Conservation (phyloP, 1,284 basidiomycete species). For the Ustilago lituana region DNA sequence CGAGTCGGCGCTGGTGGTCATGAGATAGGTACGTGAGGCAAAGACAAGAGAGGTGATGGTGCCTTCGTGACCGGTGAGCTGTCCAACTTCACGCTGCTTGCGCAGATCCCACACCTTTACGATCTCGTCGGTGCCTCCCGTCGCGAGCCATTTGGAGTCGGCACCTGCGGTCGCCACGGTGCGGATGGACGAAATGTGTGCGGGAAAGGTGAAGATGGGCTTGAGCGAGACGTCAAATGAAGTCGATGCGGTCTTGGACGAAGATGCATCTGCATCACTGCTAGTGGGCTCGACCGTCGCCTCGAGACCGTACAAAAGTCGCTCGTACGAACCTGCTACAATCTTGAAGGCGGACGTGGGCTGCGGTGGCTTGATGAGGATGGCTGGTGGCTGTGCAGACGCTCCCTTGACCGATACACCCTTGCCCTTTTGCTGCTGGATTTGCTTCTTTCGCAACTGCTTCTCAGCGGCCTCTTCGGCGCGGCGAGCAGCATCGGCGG, state of each 20-base stretch:
- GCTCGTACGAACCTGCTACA: slow-evolving; percentile 92
- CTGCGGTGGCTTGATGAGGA: slow-evolving; percentile 41
- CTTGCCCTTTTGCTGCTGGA: slow-evolving; percentile 33
- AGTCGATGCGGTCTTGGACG: slow-evolving; percentile 14
- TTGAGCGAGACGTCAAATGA: slow-evolving; percentile 68
- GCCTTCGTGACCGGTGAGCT: slow-evolving; percentile 89
- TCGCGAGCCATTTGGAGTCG: slow-evolving; percentile 85
- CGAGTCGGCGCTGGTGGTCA: slow-evolving; percentile 83
- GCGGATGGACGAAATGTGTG: slow-evolving; percentile 91
- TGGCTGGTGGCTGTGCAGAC: slow-evolving; percentile 6
- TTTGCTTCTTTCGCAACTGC: slow-evolving; percentile 25
- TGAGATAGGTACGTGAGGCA: slow-evolving; percentile 84
- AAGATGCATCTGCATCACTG: slow-evolving; percentile 22
- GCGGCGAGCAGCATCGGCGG: slow-evolving; percentile 19
- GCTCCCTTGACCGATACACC: slow-evolving; percentile 2
- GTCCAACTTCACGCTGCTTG: slow-evolving; percentile 88
- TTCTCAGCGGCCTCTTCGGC: slow-evolving; percentile 29
- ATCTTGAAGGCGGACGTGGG: slow-evolving; percentile 75
- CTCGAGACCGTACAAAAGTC: slow-evolving; percentile 88
- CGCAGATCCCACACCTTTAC: slow-evolving; percentile 97
- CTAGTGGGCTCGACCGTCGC: slow-evolving; percentile 71
- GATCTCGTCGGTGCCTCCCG: slow-evolving; percentile 92
- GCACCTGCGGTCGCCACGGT: slow-evolving; percentile 76
- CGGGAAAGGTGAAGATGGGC: slow-evolving; percentile 94
- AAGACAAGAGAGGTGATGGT: slow-evolving; percentile 90